phyloP scores from a whole-genome alignment of 495 filamentous ascomycete genomes.

The Trichoderma asperelloides region DNA sequence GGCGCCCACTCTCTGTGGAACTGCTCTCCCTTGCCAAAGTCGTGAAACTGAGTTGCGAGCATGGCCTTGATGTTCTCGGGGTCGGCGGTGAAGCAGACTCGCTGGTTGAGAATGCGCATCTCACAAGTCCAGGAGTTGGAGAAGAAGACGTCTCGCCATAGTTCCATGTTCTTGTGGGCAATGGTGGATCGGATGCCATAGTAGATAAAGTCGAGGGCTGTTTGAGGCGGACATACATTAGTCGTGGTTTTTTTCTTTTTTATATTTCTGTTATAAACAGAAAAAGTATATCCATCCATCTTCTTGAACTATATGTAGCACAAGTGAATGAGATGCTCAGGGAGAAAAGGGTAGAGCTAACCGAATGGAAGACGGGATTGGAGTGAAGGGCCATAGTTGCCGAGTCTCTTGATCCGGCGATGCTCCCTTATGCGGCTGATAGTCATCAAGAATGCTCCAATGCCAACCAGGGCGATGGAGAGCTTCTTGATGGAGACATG shows the following conservation, averaged over 20 bases:
- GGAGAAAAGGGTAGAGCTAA: conserved; percentile 10
- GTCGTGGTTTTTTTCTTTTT: background rate
- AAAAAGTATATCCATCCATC: too few species aligned
- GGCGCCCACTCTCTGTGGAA: conserved; percentile 64
- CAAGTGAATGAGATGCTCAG: background rate
- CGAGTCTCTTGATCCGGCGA: conserved; percentile 33
- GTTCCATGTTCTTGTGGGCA: conserved; percentile 45
- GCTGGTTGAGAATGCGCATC: conserved; percentile 42
- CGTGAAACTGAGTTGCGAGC: conserved; percentile 65
- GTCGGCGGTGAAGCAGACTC: conserved; percentile 57
- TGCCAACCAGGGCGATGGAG: conserved; percentile 18
- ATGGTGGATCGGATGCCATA: conserved; percentile 40
- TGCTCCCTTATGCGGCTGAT: conserved; percentile 24
- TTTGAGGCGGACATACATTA: background rate
- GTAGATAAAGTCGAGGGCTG: conserved; percentile 57
- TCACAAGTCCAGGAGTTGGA: conserved; percentile 49
- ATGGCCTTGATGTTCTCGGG: conserved; percentile 84
- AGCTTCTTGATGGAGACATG: conserved; percentile 26
- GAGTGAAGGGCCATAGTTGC: conserved; percentile 22
- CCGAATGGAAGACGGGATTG: conserved; percentile 19
- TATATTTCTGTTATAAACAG: too few species aligned
- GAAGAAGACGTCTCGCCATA: conserved; percentile 48
- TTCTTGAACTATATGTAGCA: background rate
- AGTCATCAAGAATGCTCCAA: conserved; percentile 21
- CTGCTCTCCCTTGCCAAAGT: conserved; percentile 62